A percentile compares a stretch with the other conserved stretches of the same genome.
Evolutionary conservation across 345 rosid genomes (phyloP).

Genomic region (Viola odorata): DNA sequence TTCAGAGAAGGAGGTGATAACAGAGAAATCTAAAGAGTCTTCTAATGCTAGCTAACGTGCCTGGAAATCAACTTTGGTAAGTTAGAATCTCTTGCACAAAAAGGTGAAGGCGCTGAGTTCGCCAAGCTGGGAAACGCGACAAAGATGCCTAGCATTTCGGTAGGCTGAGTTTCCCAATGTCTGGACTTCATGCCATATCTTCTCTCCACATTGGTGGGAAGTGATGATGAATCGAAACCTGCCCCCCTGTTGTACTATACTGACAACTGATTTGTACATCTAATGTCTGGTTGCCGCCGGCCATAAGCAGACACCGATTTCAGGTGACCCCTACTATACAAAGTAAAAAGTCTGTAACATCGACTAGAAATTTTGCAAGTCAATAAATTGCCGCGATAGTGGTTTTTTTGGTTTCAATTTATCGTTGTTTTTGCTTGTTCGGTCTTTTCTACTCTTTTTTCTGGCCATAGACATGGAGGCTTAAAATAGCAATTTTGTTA

Average conservation of each 20-base stretch:
- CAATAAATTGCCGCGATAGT: neutral
- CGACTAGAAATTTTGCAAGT: neutral
- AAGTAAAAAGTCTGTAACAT: neutral
- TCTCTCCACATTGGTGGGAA: neutral
- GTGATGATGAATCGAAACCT: neutral
- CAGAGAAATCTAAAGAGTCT: conserved; percentile 54
- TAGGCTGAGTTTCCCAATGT: neutral
- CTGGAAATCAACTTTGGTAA: neutral
- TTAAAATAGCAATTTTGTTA: neutral
- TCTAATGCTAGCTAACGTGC: conserved; percentile 39
- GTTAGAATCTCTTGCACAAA: conserved; percentile 4
- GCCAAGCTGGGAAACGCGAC: conserved; percentile 7
- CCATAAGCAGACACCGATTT: neutral
- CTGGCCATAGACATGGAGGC: no score
- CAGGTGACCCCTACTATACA: neutral
- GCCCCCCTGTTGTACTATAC: neutral
- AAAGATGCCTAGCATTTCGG: neutral
- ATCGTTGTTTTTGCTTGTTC: no score
- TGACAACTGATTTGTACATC: neutral
- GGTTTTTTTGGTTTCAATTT: no score
- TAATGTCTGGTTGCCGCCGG: conserved; percentile 1
- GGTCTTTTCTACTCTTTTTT: no score
- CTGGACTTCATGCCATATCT: neutral
- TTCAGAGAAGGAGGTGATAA: conserved; percentile 41
- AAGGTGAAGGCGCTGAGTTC: neutral